Base-by-base conservation (phyloP, 2,329 filamentous ascomycete species). In the Fusarium succisae region DNA sequence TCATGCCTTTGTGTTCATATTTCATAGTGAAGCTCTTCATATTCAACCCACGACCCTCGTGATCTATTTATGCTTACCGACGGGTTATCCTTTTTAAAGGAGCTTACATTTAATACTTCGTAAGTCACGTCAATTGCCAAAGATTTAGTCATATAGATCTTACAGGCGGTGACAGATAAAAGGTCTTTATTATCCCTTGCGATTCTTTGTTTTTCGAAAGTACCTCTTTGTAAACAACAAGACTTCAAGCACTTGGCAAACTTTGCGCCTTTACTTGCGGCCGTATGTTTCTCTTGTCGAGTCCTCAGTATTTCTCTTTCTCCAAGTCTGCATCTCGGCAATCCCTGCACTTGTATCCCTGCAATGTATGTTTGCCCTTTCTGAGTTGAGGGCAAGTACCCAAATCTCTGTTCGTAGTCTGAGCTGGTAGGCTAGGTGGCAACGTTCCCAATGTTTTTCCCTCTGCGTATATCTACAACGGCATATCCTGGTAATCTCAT, bases 131-230 rank as follows among this genome's bases (percentile, higher is more conserved):
- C 8, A 4, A 22, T 11, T 8, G 26, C 24, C 5, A 14, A 26
- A 10, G 8, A 4, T 14, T 14, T 10, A 4, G 11, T 45, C 9
- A 12, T 7, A 4, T 20, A 26, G 24, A 47, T 9, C 24, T 28
- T 26, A 2, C 12, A 14, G 18, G 6, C 8, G 0, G 1, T 22
- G 5, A 17, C 7, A 17, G 4, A 12, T 15, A 3, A n/a, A 8
- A 5, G 1, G 2, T 4, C 3, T 28, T 3, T 6, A 22, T 4
- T 22, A 3, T 0, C 4, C 26, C 9, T 30, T n/a, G 20, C 2
- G 20, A 4, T 8, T 22, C 6, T 3, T 11, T 28, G 11, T 5
- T 12, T 3, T 3, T 32, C 3, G 3, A 50, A n/a, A 1, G 15
- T 18, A 6, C 17, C 15, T 10, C 28, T 24, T 14, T 10, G 12